These are phyloP conservation scores for Paraconiothyrium brasiliense DNA, from an alignment of 2,329 filamentous ascomycete species.

Conservation along the genomic window DNA sequence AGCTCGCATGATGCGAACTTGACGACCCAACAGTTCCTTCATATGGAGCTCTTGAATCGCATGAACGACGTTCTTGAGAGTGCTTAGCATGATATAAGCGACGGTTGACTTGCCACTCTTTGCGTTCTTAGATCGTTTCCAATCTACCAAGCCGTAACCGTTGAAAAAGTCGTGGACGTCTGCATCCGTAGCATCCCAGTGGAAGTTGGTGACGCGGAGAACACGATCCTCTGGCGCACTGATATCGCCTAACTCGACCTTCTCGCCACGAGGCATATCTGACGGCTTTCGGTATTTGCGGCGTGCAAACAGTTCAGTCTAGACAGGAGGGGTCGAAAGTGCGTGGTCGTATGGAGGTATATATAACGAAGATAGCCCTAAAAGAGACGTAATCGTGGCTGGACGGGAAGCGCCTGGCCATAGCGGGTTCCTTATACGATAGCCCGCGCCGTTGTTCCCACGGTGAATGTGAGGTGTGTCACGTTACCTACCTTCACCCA, in stretches of 20 bases:
- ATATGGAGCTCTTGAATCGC: slow-evolving; percentile 9
- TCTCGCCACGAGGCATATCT: slow-evolving; percentile 14
- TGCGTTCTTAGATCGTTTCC: slow-evolving; percentile 8
- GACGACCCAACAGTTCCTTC: slow-evolving; percentile 10
- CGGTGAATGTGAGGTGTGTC: not conserved
- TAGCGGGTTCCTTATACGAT: not conserved
- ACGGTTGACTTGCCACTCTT: slow-evolving; percentile 3
- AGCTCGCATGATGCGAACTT: slow-evolving; percentile 9
- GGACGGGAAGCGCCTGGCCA: too few species aligned
- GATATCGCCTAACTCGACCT: slow-evolving; percentile 7
- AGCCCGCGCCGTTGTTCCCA: not conserved
- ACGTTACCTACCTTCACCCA: not conserved
- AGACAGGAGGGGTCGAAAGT: not conserved
- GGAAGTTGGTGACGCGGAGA: slow-evolving; percentile 10
- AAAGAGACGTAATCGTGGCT: too few species aligned
- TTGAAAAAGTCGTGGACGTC: slow-evolving; percentile 8
- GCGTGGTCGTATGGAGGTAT: not conserved
- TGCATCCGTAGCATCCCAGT: slow-evolving; percentile 4
- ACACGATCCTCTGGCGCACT: slow-evolving; percentile 13
- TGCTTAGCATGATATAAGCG: slow-evolving; percentile 8
- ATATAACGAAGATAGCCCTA: not conserved
- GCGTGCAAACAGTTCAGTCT: not conserved
- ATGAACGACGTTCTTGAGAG: slow-evolving; percentile 3
- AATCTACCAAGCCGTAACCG: slow-evolving; percentile 11
- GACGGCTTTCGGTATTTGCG: not conserved